These are phyloP conservation scores for Chaetoceros muelleri DNA, from an alignment of 108 stramenopile genomes.

Conservation along the genomic window DNA sequence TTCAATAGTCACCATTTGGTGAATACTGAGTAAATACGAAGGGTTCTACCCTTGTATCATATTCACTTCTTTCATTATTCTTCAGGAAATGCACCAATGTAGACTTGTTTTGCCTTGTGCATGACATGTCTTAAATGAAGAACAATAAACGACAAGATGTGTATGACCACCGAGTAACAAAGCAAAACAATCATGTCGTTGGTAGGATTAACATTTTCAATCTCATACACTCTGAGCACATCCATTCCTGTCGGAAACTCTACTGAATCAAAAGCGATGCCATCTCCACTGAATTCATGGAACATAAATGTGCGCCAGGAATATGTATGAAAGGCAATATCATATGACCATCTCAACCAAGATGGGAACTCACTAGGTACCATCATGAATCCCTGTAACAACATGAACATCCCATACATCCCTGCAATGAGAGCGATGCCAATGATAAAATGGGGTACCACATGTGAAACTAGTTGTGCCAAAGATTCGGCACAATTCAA, in stretches of 20 bases:
- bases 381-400: slow-evolving; percentile 48
- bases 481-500: slow-evolving; percentile 40
- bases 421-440: slow-evolving; percentile 42
- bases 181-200: slow-evolving; percentile 21
- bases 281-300: slow-evolving; percentile 30
- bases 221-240: slow-evolving; percentile 38
- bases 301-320: slow-evolving; percentile 48
- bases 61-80: too few relatives aligned
- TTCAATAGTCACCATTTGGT: too few relatives aligned
- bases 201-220: slow-evolving; percentile 31
- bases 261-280: slow-evolving; percentile 1
- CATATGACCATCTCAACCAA: slow-evolving; percentile 40
- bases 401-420: slow-evolving; percentile 47
- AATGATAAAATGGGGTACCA: slow-evolving; percentile 50
- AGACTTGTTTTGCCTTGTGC: background rate
- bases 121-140: slow-evolving; percentile 8
- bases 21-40: too few relatives aligned
- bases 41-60: too few relatives aligned
- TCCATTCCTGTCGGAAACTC: slow-evolving; percentile 22
- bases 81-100: too few relatives aligned
- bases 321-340: slow-evolving; percentile 49
- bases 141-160: slow-evolving; percentile 18
- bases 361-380: slow-evolving; percentile 42
- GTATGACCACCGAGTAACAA: slow-evolving; percentile 18
- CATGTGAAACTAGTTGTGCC: slow-evolving; percentile 41